phyloP scores from a whole-genome alignment of 192 early-diverging fungal species.

The Rhizophagus prolifer region DNA sequence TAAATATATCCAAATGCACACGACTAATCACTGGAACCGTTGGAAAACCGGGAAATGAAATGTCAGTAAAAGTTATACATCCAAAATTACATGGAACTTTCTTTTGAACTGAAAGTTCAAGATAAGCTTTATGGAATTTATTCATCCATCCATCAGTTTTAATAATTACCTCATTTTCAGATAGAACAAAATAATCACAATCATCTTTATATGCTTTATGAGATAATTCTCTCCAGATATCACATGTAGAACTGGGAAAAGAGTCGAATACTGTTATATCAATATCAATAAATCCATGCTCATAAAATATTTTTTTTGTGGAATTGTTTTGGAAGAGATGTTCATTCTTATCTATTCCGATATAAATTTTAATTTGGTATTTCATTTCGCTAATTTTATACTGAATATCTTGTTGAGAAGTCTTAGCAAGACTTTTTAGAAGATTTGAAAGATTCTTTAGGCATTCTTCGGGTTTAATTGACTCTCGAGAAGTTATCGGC shows the following conservation, averaged over 20 bases:
- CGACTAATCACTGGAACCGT: neutral
- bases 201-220: neutral
- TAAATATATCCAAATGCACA: constrained; percentile 6
- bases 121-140: neutral
- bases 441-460: neutral
- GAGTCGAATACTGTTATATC: neutral
- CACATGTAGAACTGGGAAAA: neutral
- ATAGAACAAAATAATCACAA: constrained; percentile 8
- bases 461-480: neutral
- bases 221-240: constrained; percentile 13
- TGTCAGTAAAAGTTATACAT: constrained; percentile 8
- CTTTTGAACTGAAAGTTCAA: neutral
- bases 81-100: constrained; percentile 13
- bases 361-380: neutral
- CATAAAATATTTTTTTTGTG: neutral
- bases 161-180: neutral
- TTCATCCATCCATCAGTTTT: neutral
- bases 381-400: neutral
- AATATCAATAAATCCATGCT: neutral
- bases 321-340: neutral
- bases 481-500: neutral
- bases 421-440: neutral
- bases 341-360: neutral
- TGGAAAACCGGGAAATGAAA: neutral
- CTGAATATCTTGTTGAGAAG: neutral